Conservation (phyloP, 139 green algal genomes). For the Picochlorum costavermella region DNA sequence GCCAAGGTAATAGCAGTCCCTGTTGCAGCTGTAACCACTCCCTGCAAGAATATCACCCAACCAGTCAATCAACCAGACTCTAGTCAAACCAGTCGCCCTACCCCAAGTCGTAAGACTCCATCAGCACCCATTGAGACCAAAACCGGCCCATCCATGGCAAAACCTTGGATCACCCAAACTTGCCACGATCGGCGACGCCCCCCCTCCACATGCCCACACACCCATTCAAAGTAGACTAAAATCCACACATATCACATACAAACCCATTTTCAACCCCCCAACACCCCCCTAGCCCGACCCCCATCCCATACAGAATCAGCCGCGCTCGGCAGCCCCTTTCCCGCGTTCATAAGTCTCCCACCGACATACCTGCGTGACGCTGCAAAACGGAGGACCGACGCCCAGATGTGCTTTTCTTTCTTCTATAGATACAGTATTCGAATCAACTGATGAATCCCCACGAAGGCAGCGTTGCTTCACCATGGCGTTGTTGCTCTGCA, state of each 20-base stretch:
- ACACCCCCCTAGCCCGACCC: background rate
- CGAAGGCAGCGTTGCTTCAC: background rate
- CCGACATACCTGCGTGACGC: background rate
- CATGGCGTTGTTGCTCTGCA: background rate
- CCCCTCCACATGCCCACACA: no score
- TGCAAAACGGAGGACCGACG: background rate
- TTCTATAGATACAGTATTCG: background rate
- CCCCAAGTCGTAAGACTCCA: no score
- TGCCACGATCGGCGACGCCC: no score
- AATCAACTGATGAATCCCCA: background rate
- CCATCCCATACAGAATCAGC: constrained; percentile 2
- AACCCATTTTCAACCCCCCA: background rate
- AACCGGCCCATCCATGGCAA: no score
- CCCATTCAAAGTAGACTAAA: no score
- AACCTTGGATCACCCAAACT: no score
- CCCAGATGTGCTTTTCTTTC: background rate
- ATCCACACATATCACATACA: background rate
- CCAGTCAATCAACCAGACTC: background rate
- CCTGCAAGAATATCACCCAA: constrained; percentile 14
- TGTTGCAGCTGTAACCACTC: constrained; percentile 30
- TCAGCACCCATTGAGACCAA: no score
- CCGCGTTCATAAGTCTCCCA: background rate
- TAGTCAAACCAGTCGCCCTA: background rate
- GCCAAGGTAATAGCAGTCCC: constrained; percentile 25
- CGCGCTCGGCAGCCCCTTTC: background rate